Conservation (phyloP, 306 rosid species). For the Elaeagnus macrophylla region DNA sequence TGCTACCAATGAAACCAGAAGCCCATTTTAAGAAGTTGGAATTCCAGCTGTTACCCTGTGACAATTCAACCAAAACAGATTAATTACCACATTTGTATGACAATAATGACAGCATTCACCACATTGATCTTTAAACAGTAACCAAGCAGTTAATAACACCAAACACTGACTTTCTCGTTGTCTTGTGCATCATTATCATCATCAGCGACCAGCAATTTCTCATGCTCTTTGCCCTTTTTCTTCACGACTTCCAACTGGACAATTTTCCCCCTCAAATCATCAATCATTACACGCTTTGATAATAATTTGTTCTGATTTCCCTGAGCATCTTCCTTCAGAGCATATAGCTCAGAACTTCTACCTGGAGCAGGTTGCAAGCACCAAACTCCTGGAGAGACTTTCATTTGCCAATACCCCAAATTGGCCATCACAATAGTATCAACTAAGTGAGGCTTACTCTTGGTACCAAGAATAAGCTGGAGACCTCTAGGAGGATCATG, state of each 20-base stretch:
- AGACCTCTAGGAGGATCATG: conserved; percentile 93
- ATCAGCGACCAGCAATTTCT: conserved; percentile 65
- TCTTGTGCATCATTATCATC: conserved; percentile 33
- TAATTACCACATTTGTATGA: not conserved
- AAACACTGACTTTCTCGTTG: conserved; percentile 49
- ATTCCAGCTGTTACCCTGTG: conserved; percentile 78
- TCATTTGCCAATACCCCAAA: conserved; percentile 99
- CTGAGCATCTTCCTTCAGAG: conserved; percentile 53
- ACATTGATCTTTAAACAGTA: not conserved
- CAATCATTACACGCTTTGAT: conserved; percentile 68
- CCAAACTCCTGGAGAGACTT: conserved; percentile 99
- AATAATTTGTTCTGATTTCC: conserved; percentile 45
- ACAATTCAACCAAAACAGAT: conserved; percentile 13
- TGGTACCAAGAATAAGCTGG: conserved; percentile 92
- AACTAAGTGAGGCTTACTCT: conserved; percentile 73
- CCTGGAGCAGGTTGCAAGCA: conserved; percentile 96
- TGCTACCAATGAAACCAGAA: conserved; percentile 69
- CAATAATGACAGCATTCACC: not conserved
- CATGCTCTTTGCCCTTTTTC: conserved; percentile 86
- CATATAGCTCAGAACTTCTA: conserved; percentile 91
- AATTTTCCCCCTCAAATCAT: conserved; percentile 86
- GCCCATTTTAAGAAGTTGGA: conserved; percentile 88
- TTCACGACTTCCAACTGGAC: conserved; percentile 85
- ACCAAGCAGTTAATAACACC: not conserved
- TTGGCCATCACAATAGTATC: conserved; percentile 99